These are phyloP conservation scores for Bipolaris oryzae DNA, from an alignment of 2,329 filamentous ascomycete species.

Conservation along the genomic window DNA sequence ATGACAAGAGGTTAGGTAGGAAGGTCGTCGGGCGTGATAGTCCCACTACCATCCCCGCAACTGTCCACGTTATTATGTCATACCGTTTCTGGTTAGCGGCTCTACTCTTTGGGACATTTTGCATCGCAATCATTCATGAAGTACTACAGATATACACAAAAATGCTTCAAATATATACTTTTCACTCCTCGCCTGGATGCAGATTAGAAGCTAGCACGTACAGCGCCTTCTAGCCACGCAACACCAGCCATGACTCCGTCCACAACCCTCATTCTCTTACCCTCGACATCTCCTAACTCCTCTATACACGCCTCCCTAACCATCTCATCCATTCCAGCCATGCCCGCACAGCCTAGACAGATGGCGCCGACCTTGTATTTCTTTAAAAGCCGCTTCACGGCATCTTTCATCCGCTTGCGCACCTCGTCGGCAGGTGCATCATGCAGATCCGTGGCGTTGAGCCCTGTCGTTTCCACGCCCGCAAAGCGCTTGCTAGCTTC, in stretches of 20 bases:
- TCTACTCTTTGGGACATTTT: background rate
- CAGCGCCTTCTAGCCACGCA: slow-evolving; percentile 62
- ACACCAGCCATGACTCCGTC: slow-evolving; percentile 79
- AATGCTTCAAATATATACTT: background rate
- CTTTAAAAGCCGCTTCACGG: slow-evolving; percentile 69
- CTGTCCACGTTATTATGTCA: background rate
- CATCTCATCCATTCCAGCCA: slow-evolving; percentile 81
- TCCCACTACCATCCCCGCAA: background rate
- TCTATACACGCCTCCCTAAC: slow-evolving; percentile 73
- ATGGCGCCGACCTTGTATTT: slow-evolving; percentile 67
- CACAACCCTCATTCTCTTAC: slow-evolving; percentile 69
- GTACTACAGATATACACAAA: background rate
- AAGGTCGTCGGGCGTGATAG: background rate
- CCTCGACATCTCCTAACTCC: slow-evolving; percentile 65
- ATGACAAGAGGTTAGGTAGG: background rate
- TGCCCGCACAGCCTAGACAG: slow-evolving; percentile 87
- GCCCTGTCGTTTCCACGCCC: slow-evolving; percentile 80
- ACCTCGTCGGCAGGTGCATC: slow-evolving; percentile 69
- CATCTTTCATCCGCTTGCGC: slow-evolving; percentile 67
- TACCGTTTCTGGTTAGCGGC: background rate
- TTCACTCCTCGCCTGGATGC: background rate
- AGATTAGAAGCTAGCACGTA: slow-evolving; percentile 45
- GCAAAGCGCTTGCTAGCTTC: slow-evolving; percentile 64
- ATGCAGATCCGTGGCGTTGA: slow-evolving; percentile 82
- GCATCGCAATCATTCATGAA: background rate